These are phyloP conservation scores for Orbilia blumenaviensis DNA, from an alignment of 2,329 filamentous ascomycete genomes.

Conservation along the genomic window DNA sequence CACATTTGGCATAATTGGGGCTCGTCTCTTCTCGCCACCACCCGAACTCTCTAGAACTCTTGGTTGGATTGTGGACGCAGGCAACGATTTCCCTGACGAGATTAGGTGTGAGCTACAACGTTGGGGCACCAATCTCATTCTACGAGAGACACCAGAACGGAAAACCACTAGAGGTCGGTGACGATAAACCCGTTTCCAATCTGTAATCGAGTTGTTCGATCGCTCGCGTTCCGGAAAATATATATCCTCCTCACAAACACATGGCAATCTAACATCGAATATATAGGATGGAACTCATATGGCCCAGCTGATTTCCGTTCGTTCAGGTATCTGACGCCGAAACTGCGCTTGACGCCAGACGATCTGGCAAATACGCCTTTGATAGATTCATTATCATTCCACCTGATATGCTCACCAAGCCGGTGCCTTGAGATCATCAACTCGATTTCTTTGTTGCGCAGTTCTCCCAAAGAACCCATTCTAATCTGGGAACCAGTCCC, in stretches of 20 bases:
- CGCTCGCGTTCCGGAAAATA: too few relatives aligned
- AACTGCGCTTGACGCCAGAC: conserved; percentile 77
- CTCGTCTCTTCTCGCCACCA: conserved; percentile 81
- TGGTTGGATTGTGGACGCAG: conserved; percentile 90
- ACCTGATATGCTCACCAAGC: conserved; percentile 56
- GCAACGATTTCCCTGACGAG: conserved; percentile 80
- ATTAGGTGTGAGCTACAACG: conserved; percentile 72
- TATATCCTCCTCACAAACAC: conserved; percentile 79
- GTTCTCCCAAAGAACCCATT: conserved; percentile 63
- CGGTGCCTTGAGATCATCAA: conserved; percentile 51
- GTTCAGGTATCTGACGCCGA: conserved; percentile 89
- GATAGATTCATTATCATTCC: conserved; percentile 71
- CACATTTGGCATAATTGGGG: conserved; percentile 80
- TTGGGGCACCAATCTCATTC: conserved; percentile 78
- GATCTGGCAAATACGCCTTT: conserved; percentile 75
- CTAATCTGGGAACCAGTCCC: conserved; percentile 96
- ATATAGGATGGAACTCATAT: conserved; percentile 37
- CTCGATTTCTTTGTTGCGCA: conserved; percentile 43
- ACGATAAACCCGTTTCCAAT: conserved; percentile 65
- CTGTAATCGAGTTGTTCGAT: too few relatives aligned
- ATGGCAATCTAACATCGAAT: too few relatives aligned
- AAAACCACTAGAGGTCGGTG: conserved; percentile 78
- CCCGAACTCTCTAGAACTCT: conserved; percentile 71
- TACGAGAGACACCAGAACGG: conserved; percentile 72
- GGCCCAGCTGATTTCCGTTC: conserved; percentile 63